phyloP scores from a whole-genome alignment of 768 basidiomycete genomes.

The Rhodocollybia butyracea region DNA sequence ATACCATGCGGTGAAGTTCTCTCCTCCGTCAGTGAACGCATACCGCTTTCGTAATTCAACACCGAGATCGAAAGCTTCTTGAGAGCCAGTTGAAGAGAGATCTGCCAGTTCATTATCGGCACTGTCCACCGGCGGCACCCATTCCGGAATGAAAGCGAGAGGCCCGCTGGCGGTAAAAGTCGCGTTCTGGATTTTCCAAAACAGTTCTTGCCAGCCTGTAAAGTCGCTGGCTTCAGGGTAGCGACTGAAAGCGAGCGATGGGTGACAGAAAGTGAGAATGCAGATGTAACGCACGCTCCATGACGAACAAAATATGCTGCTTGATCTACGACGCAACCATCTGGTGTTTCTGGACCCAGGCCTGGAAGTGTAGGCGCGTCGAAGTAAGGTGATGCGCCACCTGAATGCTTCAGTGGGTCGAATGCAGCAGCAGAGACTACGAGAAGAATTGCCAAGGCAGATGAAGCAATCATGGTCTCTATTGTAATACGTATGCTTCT shows the following conservation, averaged over 20 bases:
- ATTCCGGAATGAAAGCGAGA: slow-evolving; percentile 36
- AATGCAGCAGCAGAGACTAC: slow-evolving; percentile 17
- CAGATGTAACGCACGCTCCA: slow-evolving; percentile 28
- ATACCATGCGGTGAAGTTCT: slow-evolving; percentile 41
- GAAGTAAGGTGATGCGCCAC: slow-evolving; percentile 40
- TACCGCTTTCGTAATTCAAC: slow-evolving; percentile 36
- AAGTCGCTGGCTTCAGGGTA: slow-evolving; percentile 40
- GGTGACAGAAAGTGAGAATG: not conserved
- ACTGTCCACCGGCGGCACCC: slow-evolving; percentile 39
- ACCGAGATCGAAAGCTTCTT: slow-evolving; percentile 38
- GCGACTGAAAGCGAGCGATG: slow-evolving; percentile 22
- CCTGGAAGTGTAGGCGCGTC: slow-evolving; percentile 36
- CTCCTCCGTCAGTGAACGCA: slow-evolving; percentile 35
- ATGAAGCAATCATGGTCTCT: not conserved
- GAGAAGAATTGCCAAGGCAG: not conserved
- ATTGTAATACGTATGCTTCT: not conserved
- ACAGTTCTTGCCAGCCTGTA: slow-evolving; percentile 34
- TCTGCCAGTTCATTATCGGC: slow-evolving; percentile 33
- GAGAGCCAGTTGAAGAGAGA: slow-evolving; percentile 34
- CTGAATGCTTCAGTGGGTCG: slow-evolving; percentile 39
- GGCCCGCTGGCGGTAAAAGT: slow-evolving; percentile 35
- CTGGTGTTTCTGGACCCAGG: slow-evolving; percentile 27
- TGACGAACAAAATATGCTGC: slow-evolving; percentile 43
- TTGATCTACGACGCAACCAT: slow-evolving; percentile 38
- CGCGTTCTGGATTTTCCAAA: slow-evolving; percentile 37